Evolutionary conservation across 352 stramenopile species (phyloP).

Genomic region (Nothophytophthora sp.): DNA sequence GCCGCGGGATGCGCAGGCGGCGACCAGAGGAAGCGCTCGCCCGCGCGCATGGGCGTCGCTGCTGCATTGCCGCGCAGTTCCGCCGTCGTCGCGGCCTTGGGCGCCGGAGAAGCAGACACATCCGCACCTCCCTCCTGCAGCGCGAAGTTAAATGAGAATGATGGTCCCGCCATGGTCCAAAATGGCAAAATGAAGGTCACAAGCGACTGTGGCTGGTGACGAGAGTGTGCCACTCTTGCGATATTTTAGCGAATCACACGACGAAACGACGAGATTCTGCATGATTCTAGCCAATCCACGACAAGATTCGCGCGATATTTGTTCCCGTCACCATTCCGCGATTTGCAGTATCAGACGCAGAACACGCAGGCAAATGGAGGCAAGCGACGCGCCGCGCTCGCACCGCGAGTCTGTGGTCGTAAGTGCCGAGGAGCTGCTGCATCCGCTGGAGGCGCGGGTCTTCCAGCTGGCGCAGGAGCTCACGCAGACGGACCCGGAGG

Average conservation of each 20-base stretch:
- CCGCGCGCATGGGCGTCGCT: constrained; percentile 35
- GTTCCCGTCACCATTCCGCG: not conserved
- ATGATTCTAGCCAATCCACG: no score
- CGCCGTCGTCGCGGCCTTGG: not conserved
- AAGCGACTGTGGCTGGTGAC: no score
- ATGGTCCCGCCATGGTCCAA: constrained; percentile 14
- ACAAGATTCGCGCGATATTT: no score
- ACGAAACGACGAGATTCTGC: no score
- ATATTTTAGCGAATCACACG: constrained; percentile 4
- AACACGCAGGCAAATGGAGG: constrained; percentile 19
- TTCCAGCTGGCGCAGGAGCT: constrained; percentile 73
- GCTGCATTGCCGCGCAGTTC: not conserved
- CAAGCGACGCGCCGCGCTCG: constrained; percentile 16
- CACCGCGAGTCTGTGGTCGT: constrained; percentile 28
- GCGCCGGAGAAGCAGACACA: not conserved
- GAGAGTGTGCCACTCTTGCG: no score
- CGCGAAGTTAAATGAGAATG: constrained; percentile 80
- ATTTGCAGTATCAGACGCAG: constrained; percentile 5
- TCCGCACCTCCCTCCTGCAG: constrained; percentile 23
- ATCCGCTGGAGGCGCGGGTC: constrained; percentile 60
- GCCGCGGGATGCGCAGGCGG: not conserved
- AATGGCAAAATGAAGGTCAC: constrained; percentile 2
- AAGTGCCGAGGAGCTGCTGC: constrained; percentile 44
- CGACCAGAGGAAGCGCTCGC: constrained; percentile 54
- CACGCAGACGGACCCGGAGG: constrained; percentile 35